Evolutionary conservation across 148 eudicot species (phyloP).

Genomic region (Chenopodium quinoa): DNA sequence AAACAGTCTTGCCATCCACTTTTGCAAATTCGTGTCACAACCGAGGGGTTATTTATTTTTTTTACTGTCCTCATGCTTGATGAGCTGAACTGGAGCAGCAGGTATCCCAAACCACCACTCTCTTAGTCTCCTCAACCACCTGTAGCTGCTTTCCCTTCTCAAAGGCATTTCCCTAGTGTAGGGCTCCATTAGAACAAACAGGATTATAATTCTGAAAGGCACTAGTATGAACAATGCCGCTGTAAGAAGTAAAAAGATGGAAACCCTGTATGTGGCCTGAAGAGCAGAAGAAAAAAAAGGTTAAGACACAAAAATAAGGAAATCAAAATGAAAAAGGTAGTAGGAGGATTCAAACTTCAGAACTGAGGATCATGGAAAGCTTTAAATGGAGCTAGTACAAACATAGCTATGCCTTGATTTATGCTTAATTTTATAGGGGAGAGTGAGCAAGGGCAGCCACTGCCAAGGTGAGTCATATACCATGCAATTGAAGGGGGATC

Average conservation of each 20-base stretch:
- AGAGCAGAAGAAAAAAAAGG: slow-evolving; percentile 3
- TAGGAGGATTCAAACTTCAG: too few relatives aligned
- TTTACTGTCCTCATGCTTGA: slow-evolving; percentile 55
- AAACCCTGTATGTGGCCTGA: slow-evolving; percentile 72
- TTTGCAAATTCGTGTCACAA: neutral
- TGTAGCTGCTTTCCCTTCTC: slow-evolving; percentile 56
- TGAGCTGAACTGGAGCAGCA: slow-evolving; percentile 79
- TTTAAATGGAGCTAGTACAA: too few relatives aligned
- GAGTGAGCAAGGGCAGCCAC: too few relatives aligned
- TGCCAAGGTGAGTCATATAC: too few relatives aligned
- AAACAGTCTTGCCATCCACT: neutral
- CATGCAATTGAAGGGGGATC: too few relatives aligned
- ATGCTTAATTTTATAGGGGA: too few relatives aligned
- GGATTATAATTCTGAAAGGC: slow-evolving; percentile 43
- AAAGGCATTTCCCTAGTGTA: slow-evolving; percentile 79
- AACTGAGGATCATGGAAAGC: too few relatives aligned
- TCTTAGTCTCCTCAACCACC: slow-evolving; percentile 56
- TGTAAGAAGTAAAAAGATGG: slow-evolving; percentile 40
- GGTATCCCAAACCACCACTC: slow-evolving; percentile 92
- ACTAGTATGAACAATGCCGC: slow-evolving; percentile 45
- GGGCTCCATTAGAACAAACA: slow-evolving; percentile 44
- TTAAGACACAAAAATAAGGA: neutral
- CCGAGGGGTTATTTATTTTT: slow-evolving; percentile 46
- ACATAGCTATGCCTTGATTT: too few relatives aligned
- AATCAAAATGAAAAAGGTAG: too few relatives aligned